Base-by-base conservation (phyloP, 2,329 filamentous ascomycete species). In the Pseudogymnoascus sp. region DNA sequence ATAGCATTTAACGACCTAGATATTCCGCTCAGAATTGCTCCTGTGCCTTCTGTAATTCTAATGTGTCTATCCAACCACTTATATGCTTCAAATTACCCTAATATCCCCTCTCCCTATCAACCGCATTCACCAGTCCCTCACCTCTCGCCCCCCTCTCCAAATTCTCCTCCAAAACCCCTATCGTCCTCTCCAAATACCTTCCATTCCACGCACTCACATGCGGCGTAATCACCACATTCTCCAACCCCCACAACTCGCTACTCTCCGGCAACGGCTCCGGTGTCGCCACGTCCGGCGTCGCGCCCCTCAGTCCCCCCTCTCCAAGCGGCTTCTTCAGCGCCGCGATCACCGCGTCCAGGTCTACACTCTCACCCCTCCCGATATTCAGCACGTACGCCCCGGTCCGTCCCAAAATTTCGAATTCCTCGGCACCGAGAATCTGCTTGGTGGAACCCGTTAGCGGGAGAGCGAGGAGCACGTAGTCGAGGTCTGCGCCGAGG, bases 251-350 rank as follows among this genome's bases (percentile, higher is more conserved):
- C 60, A 89, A 72, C 67, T 84, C 81, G 67, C 83, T 81, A 43
- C 86, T 81, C 16, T 72, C 68, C 0, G 84, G 85, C 66, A 89
- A 71, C 0, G 87, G 87, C 69, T 90, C 87, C 0, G 87, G 86
- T 66, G 88, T 85, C 12, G 86, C 84, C 1, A 89, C 87, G 75
- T 90, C 87, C 37, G 89, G 73, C 3, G 85, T 85, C 0, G 86
- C 87, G 31, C 86, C 87, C 25, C 78, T 74, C 31, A 90, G 70
- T 1, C 80, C 78, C 0, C 80, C 80, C 0, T 77, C 73, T 23
- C 67, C 67, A 23, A 64, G 45, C 16, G 64, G 61, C 28, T 69
- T 70, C 63, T 74, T 74, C 35, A 89, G 70, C 1, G 84, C 81
- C 1, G 72, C 74, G 38, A 88, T 79, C 58, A 90, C 69, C 5